Base-by-base conservation (phyloP, 2,329 filamentous ascomycete genomes). In the Cryphonectria nitschkei region DNA sequence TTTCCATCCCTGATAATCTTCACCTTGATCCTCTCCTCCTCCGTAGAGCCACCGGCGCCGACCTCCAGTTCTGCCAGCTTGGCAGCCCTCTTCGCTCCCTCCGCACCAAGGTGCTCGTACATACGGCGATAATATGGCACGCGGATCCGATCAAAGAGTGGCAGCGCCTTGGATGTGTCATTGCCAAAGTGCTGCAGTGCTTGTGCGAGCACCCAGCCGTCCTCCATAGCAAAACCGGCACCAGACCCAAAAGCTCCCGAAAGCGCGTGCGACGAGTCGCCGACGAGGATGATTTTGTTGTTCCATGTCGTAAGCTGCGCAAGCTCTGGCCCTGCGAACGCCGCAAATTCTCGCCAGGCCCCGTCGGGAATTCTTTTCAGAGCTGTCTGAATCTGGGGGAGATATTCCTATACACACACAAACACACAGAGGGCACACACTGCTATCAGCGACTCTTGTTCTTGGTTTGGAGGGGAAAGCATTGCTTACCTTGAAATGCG, bases 181-280 rank as follows among this genome's bases (percentile, higher is more conserved):
- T 77, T 78, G 2, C 74, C 71, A 67, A 72, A 76, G 19, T 74
- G 73, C 37, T 71, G 70, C 14, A 79, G 73, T 8, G 76, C 74
- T 54, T 75, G 77, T 13, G 77, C 77, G 16, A 79, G 68, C 1
- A 77, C 70, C 75, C 75, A 79, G 1, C 77, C 77, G 29, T 78
- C 75, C 67, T 81, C 80, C 63, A 82, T 75, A 2, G 80, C 80
- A n/a, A 81, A 82, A 0, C 79, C 80, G 0, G 81, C 80, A 0
- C 81, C 81, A 0, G 81, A 79, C 0, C 81, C 81, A 56, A 83
- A 83, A 0, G 80, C 80, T 0, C 84, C 84, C 0, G 85, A 86
- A 0, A 87, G 79, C 0, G 86, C 84, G 75, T 89, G 87, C 1
- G 85, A 88, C 0, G 86, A 83, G 73, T 89, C 86, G 11, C 86